Evolutionary conservation across 139 green algal species (phyloP), one percentile per base, ranked within the genome.

Genomic region (Axilococcus clingmanii): DNA sequence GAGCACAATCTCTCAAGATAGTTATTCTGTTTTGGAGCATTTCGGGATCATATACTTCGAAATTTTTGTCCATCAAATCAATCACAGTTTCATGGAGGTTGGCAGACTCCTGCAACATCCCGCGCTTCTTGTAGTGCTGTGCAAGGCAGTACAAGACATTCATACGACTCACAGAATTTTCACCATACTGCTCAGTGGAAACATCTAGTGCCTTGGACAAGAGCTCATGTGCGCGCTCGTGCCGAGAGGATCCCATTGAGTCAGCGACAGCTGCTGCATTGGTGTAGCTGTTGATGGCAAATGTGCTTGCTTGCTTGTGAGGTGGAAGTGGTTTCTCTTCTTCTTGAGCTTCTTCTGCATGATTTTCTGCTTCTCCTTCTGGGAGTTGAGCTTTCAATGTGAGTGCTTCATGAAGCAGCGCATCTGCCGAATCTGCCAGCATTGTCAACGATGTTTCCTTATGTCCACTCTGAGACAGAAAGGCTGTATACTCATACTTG

Each of bases 11-110:
- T 15, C 62, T 29, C 5, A 70, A 47, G 25, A 70, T 59, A 29
- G 62, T 48, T 38, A 70, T 57, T 12, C 62, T 28, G 33, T 70
- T 58, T 32, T 63, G 62, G 44, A 70, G 53, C 44, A 65, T 29
- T 45, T 63, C 52, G 6, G 62, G 62, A 9, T 62, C 59, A 38
- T 70, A 70, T 4, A 70, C 62, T 44, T 61, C 31, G n/a, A 69
- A 52, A n/a, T 43, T 41, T 22, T 63, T 52, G 16, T 69, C 61
- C 61, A 69, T 69, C 25, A 69, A 54, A 16, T 43, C 49, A 28
- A 62, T 45, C 42, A 63, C 61, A 35, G 34, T 31, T 48, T 66
- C 58, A 12, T 70, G 48, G 32, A 48, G 40, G 29, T 63, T 44
- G 29, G 65, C 65, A 4, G 37, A 27, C 27, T 57, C 35, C 34